phyloP scores from a whole-genome alignment of 2,329 filamentous ascomycete species.

The Daldinia eschscholtzii region DNA sequence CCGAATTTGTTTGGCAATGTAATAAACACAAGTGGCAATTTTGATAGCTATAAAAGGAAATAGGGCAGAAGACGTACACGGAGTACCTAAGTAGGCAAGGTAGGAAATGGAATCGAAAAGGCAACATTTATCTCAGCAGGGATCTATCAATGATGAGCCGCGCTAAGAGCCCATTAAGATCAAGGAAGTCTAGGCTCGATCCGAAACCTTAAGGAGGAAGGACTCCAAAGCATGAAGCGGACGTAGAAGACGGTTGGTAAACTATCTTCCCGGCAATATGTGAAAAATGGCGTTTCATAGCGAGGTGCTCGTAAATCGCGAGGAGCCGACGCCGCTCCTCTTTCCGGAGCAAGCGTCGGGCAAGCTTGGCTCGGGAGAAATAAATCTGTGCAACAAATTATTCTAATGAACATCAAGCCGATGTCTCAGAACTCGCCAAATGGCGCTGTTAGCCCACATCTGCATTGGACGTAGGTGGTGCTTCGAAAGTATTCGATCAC shows the following conservation, averaged over 20 bases:
- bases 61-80: slow-evolving; percentile 6
- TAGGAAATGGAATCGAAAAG: slow-evolving; percentile 14
- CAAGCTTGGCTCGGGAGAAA: slow-evolving; percentile 24
- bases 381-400: slow-evolving; percentile 27
- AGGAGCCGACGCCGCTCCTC: slow-evolving; percentile 27
- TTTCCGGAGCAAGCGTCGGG: slow-evolving; percentile 24
- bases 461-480: slow-evolving; percentile 20
- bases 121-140: slow-evolving; percentile 25
- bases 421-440: slow-evolving; percentile 35
- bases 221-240: slow-evolving; percentile 31
- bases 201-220: slow-evolving; percentile 38
- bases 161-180: slow-evolving; percentile 36
- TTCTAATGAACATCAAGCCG: slow-evolving; percentile 29
- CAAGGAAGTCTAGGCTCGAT: slow-evolving; percentile 39
- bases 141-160: slow-evolving; percentile 30
- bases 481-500: slow-evolving; percentile 15
- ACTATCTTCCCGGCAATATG: slow-evolving; percentile 23
- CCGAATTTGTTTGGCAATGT: slow-evolving; percentile 4
- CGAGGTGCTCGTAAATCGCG: slow-evolving; percentile 23
- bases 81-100: background rate
- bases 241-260: slow-evolving; percentile 23
- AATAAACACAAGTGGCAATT: slow-evolving; percentile 23
- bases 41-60: slow-evolving; percentile 13
- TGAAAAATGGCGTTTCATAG: slow-evolving; percentile 31
- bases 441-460: slow-evolving; percentile 22